phyloP scores from a whole-genome alignment of 306 rosid genomes.

The Cicer yamashitae region DNA sequence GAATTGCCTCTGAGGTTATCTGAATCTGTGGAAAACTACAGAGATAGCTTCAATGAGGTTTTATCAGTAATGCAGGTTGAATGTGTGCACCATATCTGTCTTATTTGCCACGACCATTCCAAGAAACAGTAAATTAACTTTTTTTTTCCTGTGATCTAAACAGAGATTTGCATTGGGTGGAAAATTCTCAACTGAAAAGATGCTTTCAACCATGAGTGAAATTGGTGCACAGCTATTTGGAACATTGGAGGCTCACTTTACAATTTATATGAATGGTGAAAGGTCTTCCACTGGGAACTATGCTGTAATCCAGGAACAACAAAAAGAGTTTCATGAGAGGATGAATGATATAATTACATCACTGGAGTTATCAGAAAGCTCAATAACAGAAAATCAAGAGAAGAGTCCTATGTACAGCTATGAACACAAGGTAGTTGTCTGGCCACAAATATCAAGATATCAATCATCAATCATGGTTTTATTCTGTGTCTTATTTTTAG shows the following conservation, averaged over 20 bases:
- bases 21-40: slow-evolving; percentile 63
- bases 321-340: slow-evolving; percentile 59
- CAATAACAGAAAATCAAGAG: slow-evolving; percentile 49
- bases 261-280: slow-evolving; percentile 49
- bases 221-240: slow-evolving; percentile 65
- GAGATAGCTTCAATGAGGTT: slow-evolving; percentile 65
- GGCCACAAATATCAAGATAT: slow-evolving; percentile 61
- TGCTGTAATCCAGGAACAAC: slow-evolving; percentile 58
- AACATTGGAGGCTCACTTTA: slow-evolving; percentile 64
- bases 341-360: slow-evolving; percentile 60
- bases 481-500: slow-evolving; percentile 54
- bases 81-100: slow-evolving; percentile 30
- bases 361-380: slow-evolving; percentile 58
- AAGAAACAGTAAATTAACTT: slow-evolving; percentile 30
- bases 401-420: slow-evolving; percentile 50
- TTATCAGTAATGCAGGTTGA: slow-evolving; percentile 73
- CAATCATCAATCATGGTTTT: slow-evolving; percentile 58
- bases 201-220: slow-evolving; percentile 72
- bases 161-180: slow-evolving; percentile 62
- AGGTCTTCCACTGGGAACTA: slow-evolving; percentile 44
- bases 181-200: slow-evolving; percentile 55
- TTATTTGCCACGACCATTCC: slow-evolving; percentile 35
- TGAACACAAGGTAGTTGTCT: slow-evolving; percentile 79
- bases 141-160: slow-evolving; percentile 39
- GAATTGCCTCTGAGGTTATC: slow-evolving; percentile 60